phyloP scores from a whole-genome alignment of 2,329 filamentous ascomycete species.

The Lecanosticta acicola region DNA sequence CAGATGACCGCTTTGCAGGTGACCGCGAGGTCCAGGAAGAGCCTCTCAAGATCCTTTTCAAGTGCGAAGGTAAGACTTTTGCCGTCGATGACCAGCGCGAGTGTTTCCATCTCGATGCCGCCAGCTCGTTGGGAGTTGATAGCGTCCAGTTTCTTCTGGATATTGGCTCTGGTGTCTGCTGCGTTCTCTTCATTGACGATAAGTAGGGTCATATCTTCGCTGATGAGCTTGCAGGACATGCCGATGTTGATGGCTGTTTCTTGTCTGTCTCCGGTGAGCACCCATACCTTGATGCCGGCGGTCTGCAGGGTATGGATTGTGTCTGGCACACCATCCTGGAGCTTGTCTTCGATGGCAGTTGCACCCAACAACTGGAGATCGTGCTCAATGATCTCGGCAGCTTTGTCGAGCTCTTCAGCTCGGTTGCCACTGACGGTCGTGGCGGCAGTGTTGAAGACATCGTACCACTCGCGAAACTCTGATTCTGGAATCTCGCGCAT shows the following conservation, averaged over 20 bases:
- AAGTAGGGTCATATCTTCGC: slow-evolving; percentile 95
- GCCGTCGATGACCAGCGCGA: slow-evolving; percentile 92
- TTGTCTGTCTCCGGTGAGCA: slow-evolving; percentile 92
- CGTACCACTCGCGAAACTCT: slow-evolving; percentile 81
- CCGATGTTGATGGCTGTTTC: slow-evolving; percentile 99
- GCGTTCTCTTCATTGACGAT: slow-evolving; percentile 90
- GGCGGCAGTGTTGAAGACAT: slow-evolving; percentile 77
- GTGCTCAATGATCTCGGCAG: slow-evolving; percentile 88
- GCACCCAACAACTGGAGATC: slow-evolving; percentile 88
- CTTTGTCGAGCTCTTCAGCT: slow-evolving; percentile 93
- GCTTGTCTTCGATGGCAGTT: slow-evolving; percentile 92
- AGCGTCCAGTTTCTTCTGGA: slow-evolving; percentile 89
- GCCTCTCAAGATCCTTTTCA: slow-evolving; percentile 87
- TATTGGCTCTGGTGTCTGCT: slow-evolving; percentile 73
- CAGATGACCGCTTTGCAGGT: slow-evolving; percentile 99
- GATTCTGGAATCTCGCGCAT: slow-evolving; percentile 88
- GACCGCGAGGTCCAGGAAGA: slow-evolving; percentile 86
- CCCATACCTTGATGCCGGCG: slow-evolving; percentile 98
- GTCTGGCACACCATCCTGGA: slow-evolving; percentile 95
- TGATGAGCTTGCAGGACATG: slow-evolving; percentile 98
- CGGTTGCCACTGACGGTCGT: slow-evolving; percentile 90
- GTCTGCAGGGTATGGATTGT: slow-evolving; percentile 96
- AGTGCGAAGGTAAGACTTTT: slow-evolving; percentile 90
- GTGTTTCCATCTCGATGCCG: slow-evolving; percentile 72
- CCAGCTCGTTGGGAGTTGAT: slow-evolving; percentile 76